These are phyloP conservation scores for Flaveria robusta DNA, from an alignment of 129 eudicot genomes.

Conservation along the genomic window DNA sequence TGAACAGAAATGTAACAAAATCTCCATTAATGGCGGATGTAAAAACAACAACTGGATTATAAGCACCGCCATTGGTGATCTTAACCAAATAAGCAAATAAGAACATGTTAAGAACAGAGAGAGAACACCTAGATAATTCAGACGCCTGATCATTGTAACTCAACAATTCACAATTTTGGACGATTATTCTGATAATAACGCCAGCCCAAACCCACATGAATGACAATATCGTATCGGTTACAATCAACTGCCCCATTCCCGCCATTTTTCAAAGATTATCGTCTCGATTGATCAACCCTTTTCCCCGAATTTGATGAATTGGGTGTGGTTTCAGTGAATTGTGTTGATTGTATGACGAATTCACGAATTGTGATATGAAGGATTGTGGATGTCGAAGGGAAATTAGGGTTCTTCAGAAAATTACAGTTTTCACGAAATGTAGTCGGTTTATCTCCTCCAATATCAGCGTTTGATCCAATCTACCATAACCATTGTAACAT, in stretches of 20 bases:
- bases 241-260: conserved; percentile 40
- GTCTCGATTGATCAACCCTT: conserved; percentile 6
- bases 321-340: not conserved
- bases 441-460: not conserved
- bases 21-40: conserved; percentile 58
- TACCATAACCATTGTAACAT: not conserved
- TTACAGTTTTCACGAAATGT: not conserved
- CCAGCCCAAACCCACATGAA: conserved; percentile 87
- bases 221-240: conserved; percentile 63
- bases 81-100: conserved; percentile 56
- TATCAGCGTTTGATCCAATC: not conserved
- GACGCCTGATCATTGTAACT: conserved; percentile 35
- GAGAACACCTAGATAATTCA: conserved; percentile 43
- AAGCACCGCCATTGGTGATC: conserved; percentile 65
- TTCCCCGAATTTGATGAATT: conserved; percentile 8
- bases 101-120: conserved; percentile 60
- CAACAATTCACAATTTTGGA: conserved; percentile 41
- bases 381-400: too few species aligned
- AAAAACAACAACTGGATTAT: conserved; percentile 66
- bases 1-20: conserved; percentile 53
- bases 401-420: conserved; percentile 1
- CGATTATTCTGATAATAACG: conserved; percentile 49
- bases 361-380: not conserved
- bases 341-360: not conserved
- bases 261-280: conserved; percentile 26